Evolutionary conservation across 768 basidiomycete species (phyloP).

Genomic region (Suillus paluster): DNA sequence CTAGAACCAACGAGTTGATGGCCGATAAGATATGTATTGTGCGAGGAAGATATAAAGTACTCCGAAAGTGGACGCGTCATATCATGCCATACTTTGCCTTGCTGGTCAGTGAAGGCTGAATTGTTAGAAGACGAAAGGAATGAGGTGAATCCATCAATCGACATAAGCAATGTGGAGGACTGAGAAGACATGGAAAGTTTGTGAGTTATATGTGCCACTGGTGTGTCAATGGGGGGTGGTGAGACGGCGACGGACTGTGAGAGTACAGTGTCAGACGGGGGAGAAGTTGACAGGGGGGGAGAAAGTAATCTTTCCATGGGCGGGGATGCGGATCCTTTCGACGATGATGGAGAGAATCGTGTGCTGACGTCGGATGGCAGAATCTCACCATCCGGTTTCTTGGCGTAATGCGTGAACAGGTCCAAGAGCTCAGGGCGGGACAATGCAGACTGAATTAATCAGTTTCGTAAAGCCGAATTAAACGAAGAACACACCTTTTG

Average conservation of each 20-base stretch:
- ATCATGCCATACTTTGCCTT: constrained; percentile 66
- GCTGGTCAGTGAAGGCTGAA: constrained; percentile 56
- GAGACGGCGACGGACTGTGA: constrained; percentile 7
- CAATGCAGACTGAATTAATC: constrained; percentile 40
- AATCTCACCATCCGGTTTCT: constrained; percentile 8
- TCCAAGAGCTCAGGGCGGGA: constrained; percentile 36
- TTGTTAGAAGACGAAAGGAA: constrained; percentile 88
- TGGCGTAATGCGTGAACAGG: constrained; percentile 43
- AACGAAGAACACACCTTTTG: constrained; percentile 49
- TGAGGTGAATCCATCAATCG: constrained; percentile 68
- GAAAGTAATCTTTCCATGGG: background rate
- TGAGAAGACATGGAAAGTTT: constrained; percentile 8
- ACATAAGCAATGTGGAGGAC: constrained; percentile 34
- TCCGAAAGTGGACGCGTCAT: constrained; percentile 90
- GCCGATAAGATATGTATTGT: constrained; percentile 92
- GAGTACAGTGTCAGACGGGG: constrained; percentile 5
- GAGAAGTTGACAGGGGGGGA: constrained; percentile 9
- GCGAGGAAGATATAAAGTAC: constrained; percentile 88
- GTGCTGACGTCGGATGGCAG: background rate
- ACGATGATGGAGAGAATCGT: background rate
- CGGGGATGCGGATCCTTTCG: background rate
- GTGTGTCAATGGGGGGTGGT: background rate
- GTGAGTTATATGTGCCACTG: constrained; percentile 7
- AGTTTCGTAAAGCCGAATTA: constrained; percentile 10
- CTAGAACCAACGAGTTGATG: constrained; percentile 87